Evolutionary conservation across 805 yeast species (phyloP), one percentile per base, ranked within the genome.

Genomic region (Saccharomycopsis lassenensis): DNA sequence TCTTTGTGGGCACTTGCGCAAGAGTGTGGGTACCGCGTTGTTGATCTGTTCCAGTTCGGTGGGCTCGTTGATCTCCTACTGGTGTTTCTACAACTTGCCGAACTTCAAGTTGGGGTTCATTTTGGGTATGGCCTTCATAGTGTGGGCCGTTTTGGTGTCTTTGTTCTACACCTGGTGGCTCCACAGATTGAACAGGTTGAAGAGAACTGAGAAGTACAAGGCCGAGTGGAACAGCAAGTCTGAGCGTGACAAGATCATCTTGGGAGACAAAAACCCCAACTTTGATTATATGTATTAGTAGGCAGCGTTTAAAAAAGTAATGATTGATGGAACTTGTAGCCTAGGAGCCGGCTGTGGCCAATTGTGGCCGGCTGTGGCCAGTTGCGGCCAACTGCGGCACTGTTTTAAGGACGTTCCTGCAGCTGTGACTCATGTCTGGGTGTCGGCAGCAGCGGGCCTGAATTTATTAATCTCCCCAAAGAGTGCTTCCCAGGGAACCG

Each of bases 31-130:
- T 5, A 61, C 76, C 5, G 76, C 74, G 1, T 67, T 67, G 61
- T 74, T 72, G 48, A 69, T 77, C 48, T 82, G 83, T 1, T 74
- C 77, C 46, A 84, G 82, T 33, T 76, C 77, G 52, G 71, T 74
- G 47, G 85, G 84, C 32, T 83, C 82, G 38, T 73, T 77, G 47
- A 63, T 76, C 36, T 52, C 72, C 7, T 68, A 57, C 43, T 52
- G 67, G 11, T 33, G 22, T 15, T 33, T 23, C 19, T 46, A 65
- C 27, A 48, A 54, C 26, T 30, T 18, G 12, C 15, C 15, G 8
- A 16, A 15, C 32, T 29, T 15, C 15, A n/a, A n/a, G n/a, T 12
- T 23, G 19, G 36, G 36, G 5, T 24, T 32, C 15, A 16, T 17
- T 11, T 19, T 25, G 4, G 24, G 31, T 14, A 24, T 77, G 28